Conservation (phyloP, 2,329 filamentous ascomycete species). For the Fusarium acutatum region DNA sequence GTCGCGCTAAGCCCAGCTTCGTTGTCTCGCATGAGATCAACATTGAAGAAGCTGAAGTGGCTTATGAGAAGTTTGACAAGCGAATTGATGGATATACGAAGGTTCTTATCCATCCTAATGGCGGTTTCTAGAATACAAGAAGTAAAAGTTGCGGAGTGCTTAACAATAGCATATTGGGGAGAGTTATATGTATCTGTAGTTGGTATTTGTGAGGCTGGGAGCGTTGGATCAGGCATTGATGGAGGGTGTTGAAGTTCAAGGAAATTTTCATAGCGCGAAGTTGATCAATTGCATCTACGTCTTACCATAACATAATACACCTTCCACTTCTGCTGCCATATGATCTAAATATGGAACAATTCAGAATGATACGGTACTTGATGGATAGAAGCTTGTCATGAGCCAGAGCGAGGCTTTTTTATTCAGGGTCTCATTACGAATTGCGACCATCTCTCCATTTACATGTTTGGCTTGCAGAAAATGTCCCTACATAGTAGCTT, state of each 20-base stretch:
- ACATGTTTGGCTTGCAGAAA: background rate
- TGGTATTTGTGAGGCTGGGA: background rate
- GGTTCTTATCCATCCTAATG: conserved; percentile 73
- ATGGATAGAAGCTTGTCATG: background rate
- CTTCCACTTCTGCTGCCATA: background rate
- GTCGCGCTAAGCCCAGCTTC: conserved; percentile 72
- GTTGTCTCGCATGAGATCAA: conserved; percentile 71
- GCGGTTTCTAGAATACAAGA: conserved; percentile 42
- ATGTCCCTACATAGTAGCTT: background rate
- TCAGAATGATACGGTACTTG: background rate
- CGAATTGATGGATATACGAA: conserved; percentile 73
- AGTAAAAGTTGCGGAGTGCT: background rate
- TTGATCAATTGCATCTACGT: background rate
- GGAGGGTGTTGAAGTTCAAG: background rate
- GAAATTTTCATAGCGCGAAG: background rate
- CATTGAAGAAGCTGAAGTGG: conserved; percentile 67
- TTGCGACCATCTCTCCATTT: too few relatives aligned
- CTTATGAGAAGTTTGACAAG: conserved; percentile 73
- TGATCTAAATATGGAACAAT: background rate
- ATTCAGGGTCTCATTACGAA: too few relatives aligned
- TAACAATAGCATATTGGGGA: background rate
- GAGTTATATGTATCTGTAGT: background rate
- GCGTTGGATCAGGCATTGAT: background rate
- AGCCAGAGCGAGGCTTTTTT: background rate
- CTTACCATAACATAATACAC: too few relatives aligned